A percentile compares a stretch with the other conserved stretches of the same genome.
These are phyloP conservation scores for Trichaptum fuscoviolaceum DNA, from an alignment of 768 basidiomycete species.

Conservation along the genomic window DNA sequence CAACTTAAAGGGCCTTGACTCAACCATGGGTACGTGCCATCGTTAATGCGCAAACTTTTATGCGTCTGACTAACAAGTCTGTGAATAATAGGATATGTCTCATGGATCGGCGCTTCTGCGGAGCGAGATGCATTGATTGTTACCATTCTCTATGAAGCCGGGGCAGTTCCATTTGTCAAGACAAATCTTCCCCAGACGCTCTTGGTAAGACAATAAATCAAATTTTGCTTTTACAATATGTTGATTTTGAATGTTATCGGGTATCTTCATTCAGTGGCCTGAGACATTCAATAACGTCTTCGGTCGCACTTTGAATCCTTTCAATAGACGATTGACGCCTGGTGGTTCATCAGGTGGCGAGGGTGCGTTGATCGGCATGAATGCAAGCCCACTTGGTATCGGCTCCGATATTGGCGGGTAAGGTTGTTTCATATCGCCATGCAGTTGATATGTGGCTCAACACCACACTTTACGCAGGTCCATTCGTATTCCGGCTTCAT, in stretches of 20 bases:
- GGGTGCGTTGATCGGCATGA: conserved; percentile 30
- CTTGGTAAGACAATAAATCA: conserved; percentile 17
- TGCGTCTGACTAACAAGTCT: conserved; percentile 1
- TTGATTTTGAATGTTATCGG: conserved; percentile 2
- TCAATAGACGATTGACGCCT: conserved; percentile 25
- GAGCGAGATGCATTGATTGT: conserved; percentile 39
- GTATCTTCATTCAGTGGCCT: conserved; percentile 21
- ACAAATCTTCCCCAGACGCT: conserved; percentile 46
- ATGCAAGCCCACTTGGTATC: conserved; percentile 27
- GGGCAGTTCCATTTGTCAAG: conserved; percentile 41
- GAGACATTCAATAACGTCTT: conserved; percentile 35
- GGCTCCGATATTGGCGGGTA: conserved; percentile 31
- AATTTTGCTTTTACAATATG: conserved; percentile 14
- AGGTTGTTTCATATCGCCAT: conserved; percentile 4
- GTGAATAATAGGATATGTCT: conserved; percentile 25
- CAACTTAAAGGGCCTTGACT: conserved; percentile 22
- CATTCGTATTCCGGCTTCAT: conserved; percentile 26
- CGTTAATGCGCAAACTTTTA: not conserved
- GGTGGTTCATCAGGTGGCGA: conserved; percentile 39
- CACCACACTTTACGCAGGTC: conserved; percentile 7
- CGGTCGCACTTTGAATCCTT: conserved; percentile 32
- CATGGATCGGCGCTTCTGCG: conserved; percentile 26
- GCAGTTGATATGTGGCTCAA: not conserved
- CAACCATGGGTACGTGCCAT: conserved; percentile 22
- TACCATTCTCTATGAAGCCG: conserved; percentile 38